phyloP scores from a whole-genome alignment of 2,329 filamentous ascomycete species.

The Apiospora hydei region DNA sequence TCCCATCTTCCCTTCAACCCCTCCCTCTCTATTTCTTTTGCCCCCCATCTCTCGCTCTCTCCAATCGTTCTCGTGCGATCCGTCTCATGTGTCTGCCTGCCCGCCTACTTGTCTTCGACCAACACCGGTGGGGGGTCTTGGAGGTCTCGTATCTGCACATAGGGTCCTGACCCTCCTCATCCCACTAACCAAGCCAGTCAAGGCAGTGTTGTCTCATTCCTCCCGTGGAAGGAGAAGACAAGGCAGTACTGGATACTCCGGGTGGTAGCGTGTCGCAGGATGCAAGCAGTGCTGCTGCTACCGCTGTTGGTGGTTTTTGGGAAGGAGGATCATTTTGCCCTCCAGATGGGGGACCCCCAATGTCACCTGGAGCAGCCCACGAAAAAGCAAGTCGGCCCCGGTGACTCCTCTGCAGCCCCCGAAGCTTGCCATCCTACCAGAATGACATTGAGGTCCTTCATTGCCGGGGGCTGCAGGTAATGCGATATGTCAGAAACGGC shows the following conservation, averaged over 20 bases:
- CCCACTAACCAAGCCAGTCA: neutral
- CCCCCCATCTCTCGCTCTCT: neutral
- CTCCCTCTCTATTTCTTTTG: neutral
- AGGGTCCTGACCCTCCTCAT: neutral
- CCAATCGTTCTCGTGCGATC: neutral
- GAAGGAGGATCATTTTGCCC: neutral
- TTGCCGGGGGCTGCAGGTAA: neutral
- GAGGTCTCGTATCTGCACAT: conserved; percentile 10
- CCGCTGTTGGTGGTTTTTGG: neutral
- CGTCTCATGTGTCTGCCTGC: neutral
- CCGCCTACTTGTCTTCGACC: neutral
- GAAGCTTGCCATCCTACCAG: neutral
- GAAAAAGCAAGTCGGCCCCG: neutral
- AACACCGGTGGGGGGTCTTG: neutral
- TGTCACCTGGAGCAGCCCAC: neutral
- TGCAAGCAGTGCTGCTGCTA: neutral
- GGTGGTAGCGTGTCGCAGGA: neutral
- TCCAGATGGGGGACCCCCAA: neutral
- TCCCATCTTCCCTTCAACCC: neutral
- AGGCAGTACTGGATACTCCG: neutral
- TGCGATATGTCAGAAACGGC: neutral
- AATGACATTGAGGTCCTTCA: too few species aligned
- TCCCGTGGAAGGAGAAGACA: too few species aligned
- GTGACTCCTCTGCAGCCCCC: neutral
- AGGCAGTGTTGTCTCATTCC: neutral